A percentile compares a stretch with the other conserved stretches of the same genome.
These are phyloP conservation scores for Zarea fungicola DNA, from an alignment of 2,329 filamentous ascomycete species.

Conservation along the genomic window DNA sequence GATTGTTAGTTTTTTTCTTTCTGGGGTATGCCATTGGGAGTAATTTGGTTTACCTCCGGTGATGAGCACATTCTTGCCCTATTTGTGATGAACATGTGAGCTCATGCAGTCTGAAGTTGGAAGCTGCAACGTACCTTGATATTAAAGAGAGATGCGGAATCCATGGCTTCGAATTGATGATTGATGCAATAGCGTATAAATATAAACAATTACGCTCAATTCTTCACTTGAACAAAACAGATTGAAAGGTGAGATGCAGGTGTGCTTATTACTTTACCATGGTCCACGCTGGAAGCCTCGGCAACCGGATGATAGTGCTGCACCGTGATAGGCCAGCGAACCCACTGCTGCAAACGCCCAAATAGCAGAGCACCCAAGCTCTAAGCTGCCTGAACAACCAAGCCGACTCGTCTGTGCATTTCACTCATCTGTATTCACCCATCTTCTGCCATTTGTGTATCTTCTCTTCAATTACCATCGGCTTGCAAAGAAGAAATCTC, in stretches of 20 bases:
- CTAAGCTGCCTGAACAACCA: too few species aligned
- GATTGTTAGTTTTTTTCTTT: neutral
- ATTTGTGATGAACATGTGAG: constrained; percentile 2
- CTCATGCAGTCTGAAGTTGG: neutral
- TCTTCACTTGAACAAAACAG: too few species aligned
- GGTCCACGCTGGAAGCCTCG: neutral
- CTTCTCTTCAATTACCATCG: too few species aligned
- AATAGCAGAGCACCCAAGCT: too few species aligned
- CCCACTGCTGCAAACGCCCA: neutral
- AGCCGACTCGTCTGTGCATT: neutral
- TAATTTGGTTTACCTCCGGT: constrained; percentile 41
- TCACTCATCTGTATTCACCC: neutral
- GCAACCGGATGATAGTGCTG: neutral
- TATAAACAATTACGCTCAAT: too few species aligned
- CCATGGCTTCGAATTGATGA: neutral
- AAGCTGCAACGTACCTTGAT: constrained; percentile 45
- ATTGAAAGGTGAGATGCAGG: constrained; percentile 4
- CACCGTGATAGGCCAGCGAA: neutral
- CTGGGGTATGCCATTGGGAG: neutral
- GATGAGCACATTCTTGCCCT: constrained; percentile 55
- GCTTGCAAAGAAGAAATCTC: too few species aligned
- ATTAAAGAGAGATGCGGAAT: constrained; percentile 42
- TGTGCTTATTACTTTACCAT: neutral
- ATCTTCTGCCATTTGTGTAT: neutral
- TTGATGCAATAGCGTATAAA: neutral